Conservation (phyloP, 2,329 filamentous ascomycete species). For the Cordyceps sp. region DNA sequence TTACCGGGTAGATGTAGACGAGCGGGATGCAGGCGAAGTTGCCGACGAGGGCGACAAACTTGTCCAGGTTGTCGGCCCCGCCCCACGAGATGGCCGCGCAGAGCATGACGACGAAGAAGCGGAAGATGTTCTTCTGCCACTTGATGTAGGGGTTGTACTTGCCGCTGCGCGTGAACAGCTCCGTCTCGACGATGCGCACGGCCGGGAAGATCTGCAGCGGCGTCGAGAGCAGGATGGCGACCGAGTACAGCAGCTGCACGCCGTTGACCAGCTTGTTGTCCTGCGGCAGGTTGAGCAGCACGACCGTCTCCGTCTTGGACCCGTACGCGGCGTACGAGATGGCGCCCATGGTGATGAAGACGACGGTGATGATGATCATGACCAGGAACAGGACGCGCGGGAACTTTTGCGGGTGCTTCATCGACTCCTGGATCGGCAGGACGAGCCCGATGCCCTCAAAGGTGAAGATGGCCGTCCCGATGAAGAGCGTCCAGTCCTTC, state of each 20-base stretch:
- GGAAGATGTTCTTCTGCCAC: constrained; percentile 97
- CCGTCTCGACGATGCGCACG: constrained; percentile 90
- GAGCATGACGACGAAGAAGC: constrained; percentile 78
- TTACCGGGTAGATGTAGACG: constrained; percentile 93
- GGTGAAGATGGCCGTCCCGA: constrained; percentile 96
- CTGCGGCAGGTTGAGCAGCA: constrained; percentile 90
- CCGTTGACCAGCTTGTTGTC: constrained; percentile 90
- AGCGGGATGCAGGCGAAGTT: constrained; percentile 96
- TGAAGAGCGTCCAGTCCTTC: constrained; percentile 90
- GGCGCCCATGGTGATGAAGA: constrained; percentile 84
- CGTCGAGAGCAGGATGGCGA: constrained; percentile 90
- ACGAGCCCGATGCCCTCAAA: constrained; percentile 96
- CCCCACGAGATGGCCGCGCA: constrained; percentile 83
- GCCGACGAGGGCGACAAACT: constrained; percentile 90
- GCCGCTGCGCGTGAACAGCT: constrained; percentile 80
- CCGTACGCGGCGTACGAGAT: constrained; percentile 94
- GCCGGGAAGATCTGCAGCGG: constrained; percentile 95
- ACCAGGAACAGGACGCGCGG: constrained; percentile 73
- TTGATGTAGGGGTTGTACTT: constrained; percentile 99
- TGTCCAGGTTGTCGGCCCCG: constrained; percentile 84
- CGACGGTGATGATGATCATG: constrained; percentile 85
- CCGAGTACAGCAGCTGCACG: constrained; percentile 93
- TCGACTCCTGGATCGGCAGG: constrained; percentile 95
- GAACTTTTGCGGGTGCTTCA: constrained; percentile 83
- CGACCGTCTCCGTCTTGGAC: constrained; percentile 87